Percentiles rank a stretch among this genome's conserved stretches.
These are phyloP conservation scores for Coemansia sp. DNA, from an alignment of 192 early-diverging fungal genomes.

Conservation along the genomic window DNA sequence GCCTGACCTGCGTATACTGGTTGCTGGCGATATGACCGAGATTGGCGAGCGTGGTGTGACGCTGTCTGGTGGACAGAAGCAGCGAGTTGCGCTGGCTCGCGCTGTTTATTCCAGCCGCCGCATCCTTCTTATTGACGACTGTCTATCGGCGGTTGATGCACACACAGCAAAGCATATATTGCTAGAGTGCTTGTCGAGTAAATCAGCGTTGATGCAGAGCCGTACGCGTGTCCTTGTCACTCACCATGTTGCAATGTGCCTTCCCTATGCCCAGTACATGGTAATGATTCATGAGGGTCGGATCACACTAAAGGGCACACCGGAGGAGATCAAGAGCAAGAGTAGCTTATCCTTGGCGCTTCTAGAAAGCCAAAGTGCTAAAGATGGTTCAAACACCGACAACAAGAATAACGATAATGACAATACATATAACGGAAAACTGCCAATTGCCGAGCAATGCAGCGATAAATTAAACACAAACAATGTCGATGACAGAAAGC, in stretches of 20 bases:
- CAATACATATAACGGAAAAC: too few relatives aligned
- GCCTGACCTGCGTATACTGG: slow-evolving; percentile 78
- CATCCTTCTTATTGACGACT: slow-evolving; percentile 77
- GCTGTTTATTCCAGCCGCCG: slow-evolving; percentile 71
- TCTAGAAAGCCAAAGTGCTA: background rate
- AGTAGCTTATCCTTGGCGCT: slow-evolving; percentile 23
- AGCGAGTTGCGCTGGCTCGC: slow-evolving; percentile 78
- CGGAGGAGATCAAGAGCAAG: slow-evolving; percentile 48
- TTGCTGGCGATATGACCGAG: slow-evolving; percentile 84
- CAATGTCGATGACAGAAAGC: background rate
- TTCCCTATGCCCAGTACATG: slow-evolving; percentile 49
- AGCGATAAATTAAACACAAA: too few relatives aligned
- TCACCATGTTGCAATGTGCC: slow-evolving; percentile 69
- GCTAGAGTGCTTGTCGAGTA: slow-evolving; percentile 68
- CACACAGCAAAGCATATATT: slow-evolving; percentile 85
- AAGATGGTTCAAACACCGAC: too few relatives aligned
- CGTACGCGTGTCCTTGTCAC: slow-evolving; percentile 87
- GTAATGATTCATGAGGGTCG: slow-evolving; percentile 64
- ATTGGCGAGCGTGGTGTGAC: slow-evolving; percentile 81
- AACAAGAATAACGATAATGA: too few relatives aligned
- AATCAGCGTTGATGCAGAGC: slow-evolving; percentile 59
- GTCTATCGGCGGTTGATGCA: slow-evolving; percentile 88
- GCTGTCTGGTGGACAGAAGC: slow-evolving; percentile 81
- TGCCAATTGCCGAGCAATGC: too few relatives aligned
- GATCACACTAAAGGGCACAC: slow-evolving; percentile 54